Evolutionary conservation across 495 filamentous ascomycete genomes (phyloP), one percentile per base, ranked within the genome.

Genomic region (Hypoxylon fragiforme): DNA sequence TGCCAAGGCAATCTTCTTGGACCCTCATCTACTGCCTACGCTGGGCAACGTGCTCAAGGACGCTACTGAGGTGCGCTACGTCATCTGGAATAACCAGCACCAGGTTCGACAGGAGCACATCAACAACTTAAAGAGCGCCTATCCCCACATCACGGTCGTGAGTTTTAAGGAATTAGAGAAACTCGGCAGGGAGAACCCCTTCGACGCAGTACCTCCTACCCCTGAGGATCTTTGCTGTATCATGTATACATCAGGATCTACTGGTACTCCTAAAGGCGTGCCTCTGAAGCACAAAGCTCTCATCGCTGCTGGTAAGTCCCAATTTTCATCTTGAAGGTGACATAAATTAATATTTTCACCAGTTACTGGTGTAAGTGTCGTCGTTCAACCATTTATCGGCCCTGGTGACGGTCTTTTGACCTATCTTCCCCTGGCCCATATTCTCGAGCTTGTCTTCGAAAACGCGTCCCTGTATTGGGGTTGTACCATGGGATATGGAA

Each of bases 231-330:
- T 98, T 9, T 94, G 88, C 80, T 96, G 94, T 69, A 95, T 98
- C 70, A 98, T 98, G 94, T 98, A 97, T 77, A 98, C 94, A 1
- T 97, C 94, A 22, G 94, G 94, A 35, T 96, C 92, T n/a, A 98
- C 94, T 3, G 94, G 94, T 41, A 83, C 91, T 0, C 94, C 94
- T 28, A 98, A 97, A 80, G 94, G 94, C 72, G 94, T 98, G 20
- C 85, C 91, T 22, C 72, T 98, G 58, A 94, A 85, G 62, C 94
- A 98, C 70, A 87, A 76, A 46, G 89, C 91, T 63, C 90, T 98
- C 14, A 78, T 98, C 62, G 92, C 89, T 59, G 87, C 92, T 41
- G 85, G 89, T 90, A 78, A 72, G 85, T 76, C n/a, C n/a, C 14
- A 18, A 54, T 19, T 30, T 19, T 20, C 32, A 20, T 6, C 13